Base-by-base conservation (phyloP, 495 filamentous ascomycete species). In the Endocarpon pusillum region DNA sequence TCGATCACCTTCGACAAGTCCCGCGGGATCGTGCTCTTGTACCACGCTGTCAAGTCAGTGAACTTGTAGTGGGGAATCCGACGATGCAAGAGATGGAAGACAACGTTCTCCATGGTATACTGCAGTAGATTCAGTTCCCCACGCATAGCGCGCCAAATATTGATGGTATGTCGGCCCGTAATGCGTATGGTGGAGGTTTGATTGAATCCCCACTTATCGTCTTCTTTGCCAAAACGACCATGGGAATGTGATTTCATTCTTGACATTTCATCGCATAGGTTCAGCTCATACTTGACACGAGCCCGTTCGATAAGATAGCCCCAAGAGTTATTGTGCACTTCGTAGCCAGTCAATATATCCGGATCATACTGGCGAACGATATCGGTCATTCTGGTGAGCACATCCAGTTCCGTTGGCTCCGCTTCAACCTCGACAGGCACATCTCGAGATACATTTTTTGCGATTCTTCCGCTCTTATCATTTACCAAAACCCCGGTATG, bases 31-130 rank as follows among this genome's bases (percentile, higher is more conserved):
- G 63, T 62, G 40, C 70, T 81, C 3, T 49, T 63, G 40, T 84
- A 87, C 85, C 85, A 96, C 33, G 55, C 48, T 1, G 91, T 93
- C 34, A 97, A 59, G 19, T 78, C 77, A 12, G 56, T 57, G 55
- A 76, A 81, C 2, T 73, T 59, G 48, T 91, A 94, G 48, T 94
- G 84, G 14, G 91, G 91, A 19, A 94, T 81, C 16, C 89, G 74
- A n/a, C 75, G 71, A 47, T 92, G 84, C 12, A 94, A 58, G 6
- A 94, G 55, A 58, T 97, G 91, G 54, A 89, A 94, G 0, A 73
- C 86, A 21, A 97, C 82, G 47, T 94, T 96, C 53, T 96, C 89
- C 76, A 94, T 83, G 0, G 79, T 89, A 47, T 96, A 96, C 45
- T 94, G 84, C 29, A 93, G 59, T 28, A 97, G 56, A 41, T 80